Base-by-base conservation (phyloP, 768 basidiomycete genomes). In the Collybia sordida region DNA sequence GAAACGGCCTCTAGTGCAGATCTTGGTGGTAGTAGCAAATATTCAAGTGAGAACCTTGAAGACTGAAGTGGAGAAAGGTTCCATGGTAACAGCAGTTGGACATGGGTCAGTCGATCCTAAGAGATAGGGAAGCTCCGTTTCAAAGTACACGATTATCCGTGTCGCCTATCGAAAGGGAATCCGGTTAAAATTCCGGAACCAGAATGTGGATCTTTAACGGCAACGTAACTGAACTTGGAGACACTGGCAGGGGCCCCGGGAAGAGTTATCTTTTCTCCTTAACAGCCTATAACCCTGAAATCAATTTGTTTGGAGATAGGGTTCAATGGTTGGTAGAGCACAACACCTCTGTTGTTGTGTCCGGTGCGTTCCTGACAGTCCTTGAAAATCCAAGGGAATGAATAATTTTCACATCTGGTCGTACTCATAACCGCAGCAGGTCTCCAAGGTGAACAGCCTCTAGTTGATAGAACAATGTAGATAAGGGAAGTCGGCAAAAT, bases 11-110 rank as follows among this genome's bases (percentile, higher is more conserved):
- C 38, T 39, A 39, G 84, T 83, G 82, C 84, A 86, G 85, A 85
- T 88, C 84, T 86, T 85, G 83, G 85, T 86, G 82, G 83, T 82
- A 86, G 85, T 86, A 86, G 84, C 85, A 86, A 86, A 86, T 86
- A 86, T 82, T 85, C 85, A 82, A 85, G 80, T 83, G 83, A 83
- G 84, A 85, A 77, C 85, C 82, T 85, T 80, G 84, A 84, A 82
- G 85, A 85, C 85, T 85, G 85, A 86, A 86, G 85, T 86, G 85
- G 85, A 83, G 84, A 87, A 86, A 83, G 84, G 85, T 85, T 85
- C 83, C 83, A 81, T 85, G 85, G 80, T 84, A 85, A 86, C 83
- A 85, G 83, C 82, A 84, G 82, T 86, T 86, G 85, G 80, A 85
- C 83, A 85, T 81, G 84, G 83, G 84, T 86, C 76, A 87, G 84